Percentiles rank a stretch among this genome's conserved stretches.
phyloP scores from a whole-genome alignment of 257 asterid species.

The Solanum bulbocastanum region DNA sequence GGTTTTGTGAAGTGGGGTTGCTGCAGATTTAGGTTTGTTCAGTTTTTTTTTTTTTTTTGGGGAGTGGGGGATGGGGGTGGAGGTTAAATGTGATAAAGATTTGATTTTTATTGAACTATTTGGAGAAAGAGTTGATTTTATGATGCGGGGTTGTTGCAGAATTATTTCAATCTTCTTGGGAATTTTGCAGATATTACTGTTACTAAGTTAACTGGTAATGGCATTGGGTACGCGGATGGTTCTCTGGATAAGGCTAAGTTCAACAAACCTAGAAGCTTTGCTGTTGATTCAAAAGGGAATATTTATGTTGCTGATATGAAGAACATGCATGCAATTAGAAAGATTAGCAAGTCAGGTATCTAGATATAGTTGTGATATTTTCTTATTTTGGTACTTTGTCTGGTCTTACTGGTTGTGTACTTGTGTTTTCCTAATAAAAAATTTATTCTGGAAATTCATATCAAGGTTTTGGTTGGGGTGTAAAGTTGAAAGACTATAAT shows the following conservation, averaged over 20 bases:
- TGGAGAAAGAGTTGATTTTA: background rate
- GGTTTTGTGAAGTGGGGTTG: background rate
- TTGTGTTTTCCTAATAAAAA: background rate
- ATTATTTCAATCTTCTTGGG: background rate
- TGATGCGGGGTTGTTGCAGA: background rate
- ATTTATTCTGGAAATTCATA: background rate
- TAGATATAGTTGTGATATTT: background rate
- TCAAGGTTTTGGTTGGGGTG: background rate
- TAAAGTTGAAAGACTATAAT: background rate
- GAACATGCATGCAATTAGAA: conserved; percentile 53
- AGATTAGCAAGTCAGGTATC: conserved; percentile 59
- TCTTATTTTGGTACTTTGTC: background rate
- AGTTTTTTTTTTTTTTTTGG: too few species aligned
- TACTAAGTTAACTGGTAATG: conserved; percentile 53
- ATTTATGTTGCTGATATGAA: conserved; percentile 58
- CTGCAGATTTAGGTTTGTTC: background rate
- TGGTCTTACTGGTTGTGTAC: background rate
- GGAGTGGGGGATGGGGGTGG: too few species aligned
- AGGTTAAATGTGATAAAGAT: background rate
- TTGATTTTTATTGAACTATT: background rate
- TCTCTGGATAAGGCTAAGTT: conserved; percentile 53
- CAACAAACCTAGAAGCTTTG: conserved; percentile 56
- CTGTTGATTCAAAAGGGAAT: conserved; percentile 65
- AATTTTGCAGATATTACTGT: conserved; percentile 31
- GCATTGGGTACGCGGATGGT: conserved; percentile 49